Percentiles rank a stretch among this genome's conserved stretches.
Conservation (phyloP, 2,329 filamentous ascomycete genomes). For the Fusarium papillatum region DNA sequence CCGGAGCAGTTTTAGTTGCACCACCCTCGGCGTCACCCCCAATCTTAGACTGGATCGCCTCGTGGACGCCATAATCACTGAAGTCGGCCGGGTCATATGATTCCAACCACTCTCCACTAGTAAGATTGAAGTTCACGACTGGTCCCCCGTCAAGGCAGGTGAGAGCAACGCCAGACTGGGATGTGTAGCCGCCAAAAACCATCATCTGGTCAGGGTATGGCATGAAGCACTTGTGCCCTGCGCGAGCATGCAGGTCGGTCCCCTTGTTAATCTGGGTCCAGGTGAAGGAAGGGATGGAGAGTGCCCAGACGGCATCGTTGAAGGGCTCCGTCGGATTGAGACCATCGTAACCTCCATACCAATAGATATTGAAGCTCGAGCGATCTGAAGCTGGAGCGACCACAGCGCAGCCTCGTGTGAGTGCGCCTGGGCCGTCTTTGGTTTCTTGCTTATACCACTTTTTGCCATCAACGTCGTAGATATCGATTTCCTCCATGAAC, state of each 20-base stretch:
- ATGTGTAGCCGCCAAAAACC: constrained; percentile 76
- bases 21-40: constrained; percentile 76
- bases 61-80: constrained; percentile 78
- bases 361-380: constrained; percentile 87
- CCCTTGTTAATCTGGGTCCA: constrained; percentile 73
- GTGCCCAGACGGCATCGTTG: constrained; percentile 82
- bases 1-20: constrained; percentile 78
- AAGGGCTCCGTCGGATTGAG: constrained; percentile 54
- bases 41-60: constrained; percentile 72
- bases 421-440: constrained; percentile 68
- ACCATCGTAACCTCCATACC: constrained; percentile 82
- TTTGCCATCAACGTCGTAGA: constrained; percentile 80
- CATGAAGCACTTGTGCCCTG: constrained; percentile 82
- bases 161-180: constrained; percentile 42
- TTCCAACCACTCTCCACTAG: constrained; percentile 76
- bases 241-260: constrained; percentile 68
- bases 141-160: constrained; percentile 65
- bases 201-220: constrained; percentile 87
- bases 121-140: constrained; percentile 80
- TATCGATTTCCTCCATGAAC: constrained; percentile 80
- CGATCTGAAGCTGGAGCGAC: constrained; percentile 78
- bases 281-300: constrained; percentile 84
- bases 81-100: constrained; percentile 76
- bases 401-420: constrained; percentile 79
- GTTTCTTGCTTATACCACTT: constrained; percentile 80